Evolutionary conservation across 768 basidiomycete genomes (phyloP).

Genomic region (Kwoniella newhampshirensis): DNA sequence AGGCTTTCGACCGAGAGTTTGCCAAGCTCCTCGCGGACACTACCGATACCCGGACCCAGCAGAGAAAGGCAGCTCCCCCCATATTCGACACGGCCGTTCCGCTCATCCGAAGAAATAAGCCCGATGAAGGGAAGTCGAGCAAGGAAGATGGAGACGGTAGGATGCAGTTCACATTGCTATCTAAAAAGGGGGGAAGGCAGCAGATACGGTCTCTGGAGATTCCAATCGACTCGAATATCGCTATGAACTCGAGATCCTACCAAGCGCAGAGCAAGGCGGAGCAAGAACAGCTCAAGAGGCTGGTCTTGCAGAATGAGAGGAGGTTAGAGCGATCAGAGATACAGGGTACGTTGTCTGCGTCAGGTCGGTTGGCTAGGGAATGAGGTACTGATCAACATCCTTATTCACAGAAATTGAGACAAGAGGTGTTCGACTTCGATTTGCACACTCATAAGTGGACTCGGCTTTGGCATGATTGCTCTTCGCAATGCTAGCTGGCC

Average conservation of each 20-base stretch:
- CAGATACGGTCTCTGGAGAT: conserved; percentile 89
- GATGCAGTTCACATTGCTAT: conserved; percentile 91
- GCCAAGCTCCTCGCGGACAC: conserved; percentile 91
- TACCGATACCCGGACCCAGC: conserved; percentile 82
- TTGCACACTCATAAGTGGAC: conserved; percentile 15
- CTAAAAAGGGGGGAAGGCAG: conserved; percentile 90
- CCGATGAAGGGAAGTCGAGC: background rate
- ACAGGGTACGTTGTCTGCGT: conserved; percentile 24
- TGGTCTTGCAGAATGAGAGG: conserved; percentile 59
- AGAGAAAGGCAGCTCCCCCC: conserved; percentile 72
- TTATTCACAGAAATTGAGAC: conserved; percentile 34
- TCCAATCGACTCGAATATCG: conserved; percentile 81
- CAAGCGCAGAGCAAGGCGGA: conserved; percentile 93
- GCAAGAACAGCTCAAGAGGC: conserved; percentile 93
- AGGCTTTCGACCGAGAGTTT: conserved; percentile 91
- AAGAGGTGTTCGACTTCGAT: conserved; percentile 42
- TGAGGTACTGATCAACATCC: no score
- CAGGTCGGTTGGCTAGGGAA: no score
- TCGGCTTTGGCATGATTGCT: no score
- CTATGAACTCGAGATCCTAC: conserved; percentile 83
- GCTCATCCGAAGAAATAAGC: conserved; percentile 63
- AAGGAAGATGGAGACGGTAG: conserved; percentile 54
- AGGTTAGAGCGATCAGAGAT: conserved; percentile 50
- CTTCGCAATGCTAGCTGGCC: no score
- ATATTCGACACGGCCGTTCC: conserved; percentile 84